phyloP scores from a whole-genome alignment of 495 filamentous ascomycete genomes.

The Sabuloglossum arenarium region DNA sequence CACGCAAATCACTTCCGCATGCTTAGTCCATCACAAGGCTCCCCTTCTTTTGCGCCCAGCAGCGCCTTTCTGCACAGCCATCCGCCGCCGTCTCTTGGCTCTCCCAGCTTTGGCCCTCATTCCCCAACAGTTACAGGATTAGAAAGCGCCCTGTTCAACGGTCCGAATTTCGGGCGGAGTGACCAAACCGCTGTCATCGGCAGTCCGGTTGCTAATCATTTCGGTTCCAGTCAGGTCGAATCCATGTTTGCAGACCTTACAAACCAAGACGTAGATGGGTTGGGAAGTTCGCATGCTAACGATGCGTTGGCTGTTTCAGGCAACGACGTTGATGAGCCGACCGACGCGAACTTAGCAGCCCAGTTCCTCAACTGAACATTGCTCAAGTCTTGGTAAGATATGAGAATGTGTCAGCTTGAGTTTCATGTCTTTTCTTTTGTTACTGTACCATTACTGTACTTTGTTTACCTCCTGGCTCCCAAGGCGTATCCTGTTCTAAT shows the following conservation, averaged over 20 bases:
- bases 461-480: background rate
- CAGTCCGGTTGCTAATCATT: slow-evolving; percentile 1
- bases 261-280: slow-evolving; percentile 5
- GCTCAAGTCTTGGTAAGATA: background rate
- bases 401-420: background rate
- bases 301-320: background rate
- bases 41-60: background rate
- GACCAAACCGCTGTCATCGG: background rate
- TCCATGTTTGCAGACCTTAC: slow-evolving; percentile 8
- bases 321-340: background rate
- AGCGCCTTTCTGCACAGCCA: slow-evolving; percentile 4
- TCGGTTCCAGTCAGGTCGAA: slow-evolving; percentile 1
- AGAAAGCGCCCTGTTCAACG: background rate
- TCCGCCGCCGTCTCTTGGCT: background rate
- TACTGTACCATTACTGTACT: background rate
- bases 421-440: background rate
- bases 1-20: slow-evolving; percentile 3
- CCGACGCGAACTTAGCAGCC: background rate
- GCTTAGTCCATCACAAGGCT: background rate
- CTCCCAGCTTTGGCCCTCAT: background rate
- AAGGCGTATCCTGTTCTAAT: background rate
- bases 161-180: background rate
- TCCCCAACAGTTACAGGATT: background rate
- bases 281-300: slow-evolving; percentile 1
- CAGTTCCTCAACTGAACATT: background rate